Evolutionary conservation across 306 rosid species (phyloP).

Genomic region (Quercus dentata): DNA sequence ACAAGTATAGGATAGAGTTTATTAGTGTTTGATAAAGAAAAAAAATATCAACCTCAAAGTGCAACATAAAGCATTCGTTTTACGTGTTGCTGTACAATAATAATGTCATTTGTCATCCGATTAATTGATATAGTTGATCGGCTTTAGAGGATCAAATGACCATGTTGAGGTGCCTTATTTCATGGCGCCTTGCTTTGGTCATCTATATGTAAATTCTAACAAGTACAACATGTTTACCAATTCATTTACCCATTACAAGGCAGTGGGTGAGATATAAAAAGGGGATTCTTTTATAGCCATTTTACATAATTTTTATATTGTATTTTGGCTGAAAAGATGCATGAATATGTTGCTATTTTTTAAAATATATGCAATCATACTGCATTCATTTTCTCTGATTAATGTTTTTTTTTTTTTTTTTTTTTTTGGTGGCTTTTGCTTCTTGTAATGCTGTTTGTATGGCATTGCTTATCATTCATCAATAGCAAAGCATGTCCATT

Average conservation of each 20-base stretch:
- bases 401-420: too few relatives aligned
- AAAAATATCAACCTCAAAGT: background rate
- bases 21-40: background rate
- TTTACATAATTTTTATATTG: background rate
- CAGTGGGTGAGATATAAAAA: background rate
- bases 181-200: background rate
- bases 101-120: constrained; percentile 7
- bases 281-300: background rate
- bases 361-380: background rate
- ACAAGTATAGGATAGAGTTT: constrained; percentile 23
- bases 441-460: too few relatives aligned
- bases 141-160: background rate
- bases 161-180: background rate
- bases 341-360: background rate
- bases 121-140: constrained; percentile 24
- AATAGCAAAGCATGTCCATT: too few relatives aligned
- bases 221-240: background rate
- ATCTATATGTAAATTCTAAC: constrained; percentile 1
- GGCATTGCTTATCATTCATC: too few relatives aligned
- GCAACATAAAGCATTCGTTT: background rate
- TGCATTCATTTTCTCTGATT: too few relatives aligned
- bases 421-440: too few relatives aligned
- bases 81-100: constrained; percentile 2
- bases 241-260: background rate
- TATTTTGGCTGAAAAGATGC: background rate